Conservation (phyloP, 2,329 filamentous ascomycete genomes). For the Proliferodiscus dingleyae region DNA sequence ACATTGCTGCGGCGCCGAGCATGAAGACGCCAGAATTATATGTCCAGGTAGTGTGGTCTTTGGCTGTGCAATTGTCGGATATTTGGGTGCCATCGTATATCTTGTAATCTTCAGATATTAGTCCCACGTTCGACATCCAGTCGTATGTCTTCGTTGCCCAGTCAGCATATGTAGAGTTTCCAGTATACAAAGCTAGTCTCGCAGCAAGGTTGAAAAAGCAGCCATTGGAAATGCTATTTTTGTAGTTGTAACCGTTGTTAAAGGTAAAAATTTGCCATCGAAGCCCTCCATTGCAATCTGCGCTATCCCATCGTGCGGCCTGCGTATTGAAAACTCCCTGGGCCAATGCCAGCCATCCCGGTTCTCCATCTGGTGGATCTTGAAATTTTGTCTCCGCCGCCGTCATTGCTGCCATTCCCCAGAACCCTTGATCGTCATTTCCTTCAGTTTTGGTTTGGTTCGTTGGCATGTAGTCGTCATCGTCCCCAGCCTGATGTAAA, state of each 20-base stretch:
- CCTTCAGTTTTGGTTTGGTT: conserved; percentile 66
- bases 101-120: conserved; percentile 55
- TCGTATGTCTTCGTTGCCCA: conserved; percentile 73
- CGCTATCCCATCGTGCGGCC: conserved; percentile 64
- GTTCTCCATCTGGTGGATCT: conserved; percentile 50
- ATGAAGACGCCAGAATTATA: conserved; percentile 66
- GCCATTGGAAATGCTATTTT: conserved; percentile 59
- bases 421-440: conserved; percentile 74
- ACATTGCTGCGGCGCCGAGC: conserved; percentile 63
- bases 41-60: conserved; percentile 61
- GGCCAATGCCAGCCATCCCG: conserved; percentile 66
- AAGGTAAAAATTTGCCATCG: conserved; percentile 82
- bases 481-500: conserved; percentile 67
- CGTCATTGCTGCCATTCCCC: conserved; percentile 65
- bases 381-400: conserved; percentile 64
- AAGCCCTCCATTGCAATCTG: conserved; percentile 67
- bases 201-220: conserved; percentile 60
- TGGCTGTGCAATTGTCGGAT: conserved; percentile 49
- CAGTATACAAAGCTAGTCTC: conserved; percentile 70
- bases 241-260: conserved; percentile 79
- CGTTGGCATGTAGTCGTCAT: conserved; percentile 72
- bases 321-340: conserved; percentile 81
- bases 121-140: conserved; percentile 54
- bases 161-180: conserved; percentile 69
- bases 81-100: conserved; percentile 60